Base-by-base conservation (phyloP, 805 yeast species). In the Metschnikowia proteae region DNA sequence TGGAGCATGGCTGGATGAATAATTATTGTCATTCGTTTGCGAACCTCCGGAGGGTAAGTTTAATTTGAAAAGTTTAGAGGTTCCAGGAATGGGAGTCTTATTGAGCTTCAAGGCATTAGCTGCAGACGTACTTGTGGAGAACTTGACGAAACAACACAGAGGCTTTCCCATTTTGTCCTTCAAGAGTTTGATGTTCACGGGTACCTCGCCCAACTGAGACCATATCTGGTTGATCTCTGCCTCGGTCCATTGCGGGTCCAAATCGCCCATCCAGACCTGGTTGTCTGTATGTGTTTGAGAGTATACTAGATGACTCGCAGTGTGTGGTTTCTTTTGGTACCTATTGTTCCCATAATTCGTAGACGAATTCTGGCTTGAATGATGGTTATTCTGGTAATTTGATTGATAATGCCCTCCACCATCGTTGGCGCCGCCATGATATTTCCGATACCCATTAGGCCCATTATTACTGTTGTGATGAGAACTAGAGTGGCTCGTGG, bases 251-350 rank as follows among this genome's bases (percentile, higher is more conserved):
- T 79, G 73, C 7, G 87, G 87, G 57, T 89, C 96, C 39, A 90
- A 68, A 59, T 88, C 97, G 23, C 97, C 97, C 96, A 90, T 91
- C 86, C 91, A 86, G 43, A 86, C 61, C 55, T 79, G 83, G 42
- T 50, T 55, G 30, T 52, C 60, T 10, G 58, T 40, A 13, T 54
- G 54, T 6, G 54, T 44, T 41, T 56, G 59, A 39, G 50, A 45
- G 38, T 56, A 56, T 3, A 55, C 59, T 31, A 45, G 58, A 33
- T 56, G 59, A 39, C 48, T 48, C 5, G 50, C 39, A 33, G 47
- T 50, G 34, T 35, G 34, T 9, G 48, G 45, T 23, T 49, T 44
- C 36, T 46, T 50, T 22, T 43, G 50, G 28, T 28, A 17, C 22
- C 25, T 33, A 23, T 22, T 33, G 28, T 43, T 33, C n/a, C 31